Percentiles rank a stretch among this genome's conserved stretches.
phyloP scores from a whole-genome alignment of 2,329 filamentous ascomycete genomes.

The Aspergillus sp. region DNA sequence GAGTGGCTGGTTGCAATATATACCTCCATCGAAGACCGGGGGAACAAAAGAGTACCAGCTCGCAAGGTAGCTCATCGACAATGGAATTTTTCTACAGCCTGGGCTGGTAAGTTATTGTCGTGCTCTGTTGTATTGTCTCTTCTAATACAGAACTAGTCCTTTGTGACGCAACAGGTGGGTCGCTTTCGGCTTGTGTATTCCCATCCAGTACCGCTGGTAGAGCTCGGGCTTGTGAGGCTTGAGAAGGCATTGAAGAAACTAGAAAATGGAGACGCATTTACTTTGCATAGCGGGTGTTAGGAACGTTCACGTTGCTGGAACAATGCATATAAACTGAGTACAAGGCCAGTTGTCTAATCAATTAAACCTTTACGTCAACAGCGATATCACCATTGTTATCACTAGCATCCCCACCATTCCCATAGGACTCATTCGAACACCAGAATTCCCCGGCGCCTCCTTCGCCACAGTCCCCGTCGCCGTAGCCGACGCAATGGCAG shows the following conservation, averaged over 20 bases:
- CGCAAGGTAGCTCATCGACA: neutral
- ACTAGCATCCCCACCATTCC: slow-evolving; percentile 6
- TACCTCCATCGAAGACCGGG: neutral
- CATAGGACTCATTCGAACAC: slow-evolving; percentile 5
- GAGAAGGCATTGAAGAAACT: too few relatives aligned
- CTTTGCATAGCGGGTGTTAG: neutral
- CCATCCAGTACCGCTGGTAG: too few relatives aligned
- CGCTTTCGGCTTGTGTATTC: too few relatives aligned
- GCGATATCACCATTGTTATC: slow-evolving; percentile 8
- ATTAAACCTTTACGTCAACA: neutral
- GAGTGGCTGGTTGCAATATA: neutral
- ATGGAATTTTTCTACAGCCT: neutral
- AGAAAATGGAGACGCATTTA: neutral
- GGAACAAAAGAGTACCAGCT: neutral
- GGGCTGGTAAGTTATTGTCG: neutral
- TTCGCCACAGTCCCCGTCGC: slow-evolving; percentile 53
- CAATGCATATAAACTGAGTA: neutral
- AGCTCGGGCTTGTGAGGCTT: too few relatives aligned
- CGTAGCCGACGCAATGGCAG: slow-evolving; percentile 49
- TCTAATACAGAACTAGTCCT: neutral
- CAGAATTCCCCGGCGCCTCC: slow-evolving; percentile 26
- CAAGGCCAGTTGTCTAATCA: neutral
- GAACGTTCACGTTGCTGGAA: neutral
- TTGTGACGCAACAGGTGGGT: too few relatives aligned
- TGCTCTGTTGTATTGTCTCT: neutral